Evolutionary conservation across 257 asterid species (phyloP).

Genomic region (Nicotiana otophora): DNA sequence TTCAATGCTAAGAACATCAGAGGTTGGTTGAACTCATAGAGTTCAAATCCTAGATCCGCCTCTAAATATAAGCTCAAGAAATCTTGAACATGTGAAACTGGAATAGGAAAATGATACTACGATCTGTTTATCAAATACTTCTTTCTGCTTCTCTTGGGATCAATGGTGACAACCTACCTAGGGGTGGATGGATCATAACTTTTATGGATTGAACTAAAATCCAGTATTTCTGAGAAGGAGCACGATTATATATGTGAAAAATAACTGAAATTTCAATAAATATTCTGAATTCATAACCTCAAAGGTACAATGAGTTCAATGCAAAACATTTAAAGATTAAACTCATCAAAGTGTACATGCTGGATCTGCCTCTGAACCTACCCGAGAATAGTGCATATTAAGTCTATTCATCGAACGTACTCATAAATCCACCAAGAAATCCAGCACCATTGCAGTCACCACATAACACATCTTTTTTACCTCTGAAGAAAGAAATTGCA

Average conservation of each 20-base stretch:
- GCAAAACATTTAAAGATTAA: not conserved
- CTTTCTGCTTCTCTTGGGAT: not conserved
- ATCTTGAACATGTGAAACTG: too few relatives aligned
- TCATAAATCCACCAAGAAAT: conserved; percentile 88
- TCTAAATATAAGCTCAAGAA: too few relatives aligned
- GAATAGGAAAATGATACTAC: not conserved
- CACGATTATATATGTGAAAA: not conserved
- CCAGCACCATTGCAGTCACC: conserved; percentile 96
- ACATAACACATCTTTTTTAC: conserved; percentile 68
- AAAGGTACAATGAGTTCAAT: not conserved
- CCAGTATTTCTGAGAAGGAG: not conserved
- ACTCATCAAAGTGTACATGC: not conserved
- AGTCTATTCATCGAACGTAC: conserved; percentile 49
- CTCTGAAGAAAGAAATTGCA: conserved; percentile 35
- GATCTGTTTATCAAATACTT: too few relatives aligned
- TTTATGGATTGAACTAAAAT: not conserved
- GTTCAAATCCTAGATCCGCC: too few relatives aligned
- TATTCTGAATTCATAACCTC: not conserved
- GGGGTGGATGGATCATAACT: not conserved
- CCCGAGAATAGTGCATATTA: not conserved
- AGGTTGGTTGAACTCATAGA: too few relatives aligned
- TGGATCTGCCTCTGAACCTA: not conserved
- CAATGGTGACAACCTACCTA: not conserved
- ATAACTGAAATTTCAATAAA: not conserved
- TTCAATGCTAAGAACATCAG: too few relatives aligned